Percentiles rank a stretch among this genome's conserved stretches.
phyloP scores from a whole-genome alignment of 1,284 basidiomycete genomes.

The Irpex sp. region DNA sequence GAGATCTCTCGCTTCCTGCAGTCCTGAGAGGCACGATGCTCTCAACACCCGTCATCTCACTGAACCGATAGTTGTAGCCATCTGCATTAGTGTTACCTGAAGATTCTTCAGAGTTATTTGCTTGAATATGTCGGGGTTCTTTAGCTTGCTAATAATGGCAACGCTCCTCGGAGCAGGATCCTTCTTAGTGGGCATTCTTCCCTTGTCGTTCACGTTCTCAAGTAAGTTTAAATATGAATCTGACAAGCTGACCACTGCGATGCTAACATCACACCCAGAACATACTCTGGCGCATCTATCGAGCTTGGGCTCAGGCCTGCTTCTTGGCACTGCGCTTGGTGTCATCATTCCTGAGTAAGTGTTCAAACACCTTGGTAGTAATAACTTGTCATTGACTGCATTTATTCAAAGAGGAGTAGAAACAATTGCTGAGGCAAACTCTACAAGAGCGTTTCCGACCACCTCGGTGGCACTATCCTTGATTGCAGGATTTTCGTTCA shows the following conservation, averaged over 20 bases:
- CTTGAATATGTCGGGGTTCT: conserved; percentile 24
- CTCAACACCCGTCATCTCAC: background rate
- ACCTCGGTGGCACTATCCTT: conserved; percentile 68
- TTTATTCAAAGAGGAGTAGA: conserved; percentile 54
- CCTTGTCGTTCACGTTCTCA: conserved; percentile 70
- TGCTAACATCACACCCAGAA: conserved; percentile 31
- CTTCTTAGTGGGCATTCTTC: conserved; percentile 71
- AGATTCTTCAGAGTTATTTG: too few species aligned
- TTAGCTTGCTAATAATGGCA: conserved; percentile 37
- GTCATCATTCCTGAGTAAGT: conserved; percentile 91
- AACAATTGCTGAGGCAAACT: conserved; percentile 39
- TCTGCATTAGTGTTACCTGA: too few species aligned
- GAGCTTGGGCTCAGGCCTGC: conserved; percentile 76
- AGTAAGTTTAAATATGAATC: conserved; percentile 46
- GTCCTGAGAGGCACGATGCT: background rate
- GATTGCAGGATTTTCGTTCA: conserved; percentile 79
- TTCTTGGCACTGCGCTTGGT: conserved; percentile 85
- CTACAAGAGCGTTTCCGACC: conserved; percentile 39
- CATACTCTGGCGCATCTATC: conserved; percentile 57
- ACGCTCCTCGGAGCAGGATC: conserved; percentile 69
- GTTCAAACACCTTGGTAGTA: background rate
- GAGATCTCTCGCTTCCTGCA: background rate
- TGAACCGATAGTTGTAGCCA: background rate
- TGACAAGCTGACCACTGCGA: background rate
- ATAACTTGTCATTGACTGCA: background rate